These are phyloP conservation scores for Coelastrella sp. DNA, from an alignment of 139 green algal genomes.

Conservation along the genomic window DNA sequence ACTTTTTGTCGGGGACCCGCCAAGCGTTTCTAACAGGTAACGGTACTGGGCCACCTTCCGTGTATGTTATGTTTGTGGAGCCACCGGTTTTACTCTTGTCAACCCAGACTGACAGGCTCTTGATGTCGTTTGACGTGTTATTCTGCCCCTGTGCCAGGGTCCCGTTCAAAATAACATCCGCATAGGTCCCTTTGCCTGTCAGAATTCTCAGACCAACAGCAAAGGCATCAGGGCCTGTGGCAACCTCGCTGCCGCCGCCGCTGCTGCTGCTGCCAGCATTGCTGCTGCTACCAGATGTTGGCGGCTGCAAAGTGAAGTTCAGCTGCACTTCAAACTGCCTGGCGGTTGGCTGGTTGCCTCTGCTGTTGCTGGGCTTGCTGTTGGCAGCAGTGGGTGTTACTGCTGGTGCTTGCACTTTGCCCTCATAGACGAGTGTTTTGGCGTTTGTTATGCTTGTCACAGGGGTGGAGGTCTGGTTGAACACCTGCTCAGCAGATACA, in stretches of 20 bases:
- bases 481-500: background rate
- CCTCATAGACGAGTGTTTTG: background rate
- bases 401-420: background rate
- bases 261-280: background rate
- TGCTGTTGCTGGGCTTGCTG: background rate
- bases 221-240: background rate
- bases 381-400: background rate
- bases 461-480: background rate
- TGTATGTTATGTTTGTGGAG: slow-evolving; percentile 6
- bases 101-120: slow-evolving; percentile 30
- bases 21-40: background rate
- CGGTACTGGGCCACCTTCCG: slow-evolving; percentile 29
- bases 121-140: background rate
- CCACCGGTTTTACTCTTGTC: background rate
- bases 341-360: background rate
- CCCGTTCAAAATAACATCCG: slow-evolving; percentile 10
- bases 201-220: slow-evolving; percentile 5
- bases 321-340: slow-evolving; percentile 38
- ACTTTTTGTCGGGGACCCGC: background rate
- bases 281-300: background rate
- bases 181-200: background rate
- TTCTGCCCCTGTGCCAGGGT: background rate
- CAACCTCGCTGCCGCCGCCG: background rate
- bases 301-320: slow-evolving; percentile 26
- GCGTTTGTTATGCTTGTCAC: background rate